Percentiles rank a stretch among this genome's conserved stretches.
Evolutionary conservation across 2,329 filamentous ascomycete genomes (phyloP).

Genomic region (Ceratocystis variospora): DNA sequence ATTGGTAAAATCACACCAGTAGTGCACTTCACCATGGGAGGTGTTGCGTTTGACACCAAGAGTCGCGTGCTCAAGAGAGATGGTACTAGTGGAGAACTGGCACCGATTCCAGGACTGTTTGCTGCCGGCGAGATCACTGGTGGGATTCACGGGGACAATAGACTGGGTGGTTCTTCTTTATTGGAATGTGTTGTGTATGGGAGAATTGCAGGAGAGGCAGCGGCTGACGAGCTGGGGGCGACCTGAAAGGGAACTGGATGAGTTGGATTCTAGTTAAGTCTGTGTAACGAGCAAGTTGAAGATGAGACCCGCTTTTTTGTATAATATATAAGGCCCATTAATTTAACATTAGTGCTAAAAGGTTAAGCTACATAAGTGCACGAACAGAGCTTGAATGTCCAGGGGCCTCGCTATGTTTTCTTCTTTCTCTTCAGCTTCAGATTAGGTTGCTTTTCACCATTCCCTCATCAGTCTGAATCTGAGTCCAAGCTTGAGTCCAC

Average conservation of each 20-base stretch:
- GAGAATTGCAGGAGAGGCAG: constrained; percentile 39
- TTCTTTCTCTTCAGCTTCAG: background rate
- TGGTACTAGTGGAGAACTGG: constrained; percentile 25
- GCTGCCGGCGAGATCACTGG: constrained; percentile 52
- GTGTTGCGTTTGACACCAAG: constrained; percentile 41
- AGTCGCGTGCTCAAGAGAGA: constrained; percentile 36
- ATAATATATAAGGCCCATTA: background rate
- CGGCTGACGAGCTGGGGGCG: constrained; percentile 25
- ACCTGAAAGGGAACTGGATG: background rate
- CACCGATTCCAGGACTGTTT: constrained; percentile 43
- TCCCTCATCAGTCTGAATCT: background rate
- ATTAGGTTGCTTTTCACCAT: too few relatives aligned
- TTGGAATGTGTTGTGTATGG: constrained; percentile 53
- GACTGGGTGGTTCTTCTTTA: constrained; percentile 46
- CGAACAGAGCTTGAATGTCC: background rate
- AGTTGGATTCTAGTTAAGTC: background rate
- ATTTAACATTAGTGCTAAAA: background rate
- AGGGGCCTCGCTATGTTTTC: background rate
- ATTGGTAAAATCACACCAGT: constrained; percentile 49
- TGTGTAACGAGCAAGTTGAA: background rate
- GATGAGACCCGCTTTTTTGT: background rate
- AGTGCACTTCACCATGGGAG: constrained; percentile 55
- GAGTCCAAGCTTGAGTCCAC: constrained; percentile 22
- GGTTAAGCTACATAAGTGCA: background rate
- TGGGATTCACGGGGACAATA: constrained; percentile 49